phyloP scores from a whole-genome alignment of 208 protist genomes.

The Naegleria lovaniensis region DNA sequence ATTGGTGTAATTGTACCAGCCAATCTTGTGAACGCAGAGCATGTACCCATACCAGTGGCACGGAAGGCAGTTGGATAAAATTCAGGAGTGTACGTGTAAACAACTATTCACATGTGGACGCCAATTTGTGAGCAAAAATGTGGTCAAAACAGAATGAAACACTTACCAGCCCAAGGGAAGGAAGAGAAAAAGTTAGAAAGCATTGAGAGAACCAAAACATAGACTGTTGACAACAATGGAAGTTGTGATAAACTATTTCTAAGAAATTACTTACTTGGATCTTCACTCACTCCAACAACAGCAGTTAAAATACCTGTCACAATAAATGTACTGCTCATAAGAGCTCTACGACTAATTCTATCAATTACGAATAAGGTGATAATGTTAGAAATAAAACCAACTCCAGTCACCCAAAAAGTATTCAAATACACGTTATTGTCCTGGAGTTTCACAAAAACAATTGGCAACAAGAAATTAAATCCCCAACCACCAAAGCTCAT shows the following conservation, averaged over 20 bases:
- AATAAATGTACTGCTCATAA: neutral
- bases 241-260: too few relatives aligned
- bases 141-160: too few relatives aligned
- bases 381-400: neutral
- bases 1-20: constrained; percentile 21
- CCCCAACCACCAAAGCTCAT: constrained; percentile 20
- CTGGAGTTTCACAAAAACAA: neutral
- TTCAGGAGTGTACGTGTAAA: constrained; percentile 9
- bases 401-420: neutral
- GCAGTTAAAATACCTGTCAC: neutral
- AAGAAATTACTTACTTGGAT: too few relatives aligned
- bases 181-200: neutral
- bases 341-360: neutral
- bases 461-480: constrained; percentile 2
- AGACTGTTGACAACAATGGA: too few relatives aligned
- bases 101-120: neutral
- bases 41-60: constrained; percentile 4
- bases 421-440: neutral
- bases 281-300: neutral
- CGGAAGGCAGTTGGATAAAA: neutral
- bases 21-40: neutral
- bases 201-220: neutral
- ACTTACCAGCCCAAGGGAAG: neutral
- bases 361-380: neutral
- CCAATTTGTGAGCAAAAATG: too few relatives aligned